These are phyloP conservation scores for Naganishia antarctica DNA, from an alignment of 768 basidiomycete species.

Conservation along the genomic window DNA sequence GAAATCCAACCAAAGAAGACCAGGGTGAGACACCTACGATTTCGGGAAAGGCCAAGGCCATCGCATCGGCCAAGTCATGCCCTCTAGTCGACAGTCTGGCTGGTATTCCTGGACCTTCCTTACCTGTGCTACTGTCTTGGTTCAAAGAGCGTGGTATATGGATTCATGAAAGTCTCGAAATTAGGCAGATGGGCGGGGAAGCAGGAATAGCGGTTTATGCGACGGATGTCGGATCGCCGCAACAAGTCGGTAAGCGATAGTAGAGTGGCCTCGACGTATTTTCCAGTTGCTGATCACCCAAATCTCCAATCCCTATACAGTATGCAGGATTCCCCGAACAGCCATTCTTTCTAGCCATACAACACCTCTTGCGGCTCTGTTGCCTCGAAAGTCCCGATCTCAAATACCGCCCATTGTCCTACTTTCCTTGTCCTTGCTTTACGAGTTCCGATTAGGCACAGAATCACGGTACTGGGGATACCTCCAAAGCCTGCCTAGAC, in stretches of 20 bases:
- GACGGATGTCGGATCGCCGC: constrained; percentile 4
- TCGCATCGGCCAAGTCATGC: not conserved
- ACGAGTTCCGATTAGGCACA: constrained; percentile 43
- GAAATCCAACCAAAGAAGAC: not conserved
- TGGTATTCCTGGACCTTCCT: constrained; percentile 4
- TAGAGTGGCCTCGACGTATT: not conserved
- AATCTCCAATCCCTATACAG: constrained; percentile 14
- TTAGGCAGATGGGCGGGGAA: constrained; percentile 4
- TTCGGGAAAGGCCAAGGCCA: not conserved
- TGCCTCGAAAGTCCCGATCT: constrained; percentile 4
- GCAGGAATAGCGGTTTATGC: constrained; percentile 17
- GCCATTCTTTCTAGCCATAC: constrained; percentile 25
- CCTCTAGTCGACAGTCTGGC: not conserved
- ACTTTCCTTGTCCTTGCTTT: constrained; percentile 45
- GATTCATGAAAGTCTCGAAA: constrained; percentile 21
- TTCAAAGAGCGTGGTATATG: constrained; percentile 22
- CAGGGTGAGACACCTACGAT: not conserved
- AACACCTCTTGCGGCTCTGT: not conserved
- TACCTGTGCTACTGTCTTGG: constrained; percentile 21
- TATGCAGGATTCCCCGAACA: constrained; percentile 24
- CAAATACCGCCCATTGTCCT: constrained; percentile 36
- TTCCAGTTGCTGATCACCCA: too few species aligned
- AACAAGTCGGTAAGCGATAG: constrained; percentile 22
- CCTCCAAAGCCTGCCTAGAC: constrained; percentile 47
- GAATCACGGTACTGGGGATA: constrained; percentile 49